Base-by-base conservation (phyloP, 148 eudicot genomes). In the Dianthus caryophyllus region DNA sequence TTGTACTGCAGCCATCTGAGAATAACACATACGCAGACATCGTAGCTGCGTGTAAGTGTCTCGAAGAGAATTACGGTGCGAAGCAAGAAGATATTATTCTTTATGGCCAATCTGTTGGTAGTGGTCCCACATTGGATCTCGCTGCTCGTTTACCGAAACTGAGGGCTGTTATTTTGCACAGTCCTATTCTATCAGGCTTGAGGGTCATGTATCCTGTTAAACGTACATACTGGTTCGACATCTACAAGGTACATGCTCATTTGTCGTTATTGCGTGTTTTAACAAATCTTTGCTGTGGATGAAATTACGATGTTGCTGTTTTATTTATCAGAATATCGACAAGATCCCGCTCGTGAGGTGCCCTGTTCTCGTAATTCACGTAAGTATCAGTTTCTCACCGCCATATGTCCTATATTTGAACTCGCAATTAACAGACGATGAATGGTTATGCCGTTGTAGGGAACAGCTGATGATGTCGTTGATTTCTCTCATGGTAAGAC, bases 401-500 rank as follows among this genome's bases (percentile, higher is more conserved):
- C n/a, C n/a, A n/a, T n/a, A n/a, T n/a, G n/a, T 41, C 38, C 38
- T 14, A 5, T 25, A 12, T n/a, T 49, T 17, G n/a, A n/a, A 7
- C 31, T n/a, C 12, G 31, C 22, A 17, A 31, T 33, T 36, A n/a
- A 44, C 46, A 64, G 41, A 64, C 18, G 47, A 38, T 64, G 27
- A 54, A 44, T 62, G 69, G n/a, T n/a, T n/a, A n/a, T n/a, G n/a
- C 51, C 71, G 76, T 26, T 81, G 69, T 80, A 93, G 98, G 98
- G 98, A 61, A 93, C 96, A 64, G 77, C 83, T 48, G 98, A 93
- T 83, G 96, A 90, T 58, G 96, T 93, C 15, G 98, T 93, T 22
- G 95, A 93, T 72, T 93, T 75, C 73, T 87, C 97, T 62, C 98
- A 93, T n/a, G 98, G 98, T 20, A 87, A 84, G 77, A 92, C 85